Evolutionary conservation across 345 rosid genomes (phyloP), one percentile per base, ranked within the genome.

Genomic region (Salix koriyanagi): DNA sequence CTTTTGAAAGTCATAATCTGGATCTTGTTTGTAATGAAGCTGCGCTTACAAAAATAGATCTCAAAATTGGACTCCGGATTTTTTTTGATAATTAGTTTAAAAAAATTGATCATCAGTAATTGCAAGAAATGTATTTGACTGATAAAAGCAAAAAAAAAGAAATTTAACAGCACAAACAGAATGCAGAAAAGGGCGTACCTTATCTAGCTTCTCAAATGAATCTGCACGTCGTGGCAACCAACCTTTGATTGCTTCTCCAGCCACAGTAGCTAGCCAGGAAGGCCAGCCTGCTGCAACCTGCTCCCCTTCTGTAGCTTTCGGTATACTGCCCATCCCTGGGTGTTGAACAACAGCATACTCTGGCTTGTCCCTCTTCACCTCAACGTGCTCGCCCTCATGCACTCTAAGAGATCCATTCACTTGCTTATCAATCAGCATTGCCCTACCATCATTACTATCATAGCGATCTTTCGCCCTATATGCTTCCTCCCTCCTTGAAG

Each of bases 271-370:
- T 80, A 96, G 80, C 99, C 99, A 96, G 67, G 93, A 88, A 74
- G 99, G 99, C 99, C 99, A 96, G 32, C 99, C 99, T 7, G 98
- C 99, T 0, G 99, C 96, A 79, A 93, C 92, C 79, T 91, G 91
- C 84, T 96, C 98, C 34, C 94, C 94, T 89, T 96, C 96, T n/a
- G 74, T 82, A 75, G 92, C 91, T 78, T 91, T 96, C 0, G 90
- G 91, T 41, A 96, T 73, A 44, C 81, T 85, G 75, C 94, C 93
- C 76, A 85, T 84, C 37, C 88, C 86, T 16, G 96, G 94, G 65
- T 84, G 85, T 66, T 85, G 88, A 75, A 79, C 60, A 26, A 86
- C 88, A 78, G 78, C 80, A 77, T 84, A 83, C 70, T 86, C 92
- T 71, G 75, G 84, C 90, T 76, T 93, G 74, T 87, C 93, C 85